phyloP scores from a whole-genome alignment of 1,284 basidiomycete species.

The Sporisorium iseilematis-ciliati region DNA sequence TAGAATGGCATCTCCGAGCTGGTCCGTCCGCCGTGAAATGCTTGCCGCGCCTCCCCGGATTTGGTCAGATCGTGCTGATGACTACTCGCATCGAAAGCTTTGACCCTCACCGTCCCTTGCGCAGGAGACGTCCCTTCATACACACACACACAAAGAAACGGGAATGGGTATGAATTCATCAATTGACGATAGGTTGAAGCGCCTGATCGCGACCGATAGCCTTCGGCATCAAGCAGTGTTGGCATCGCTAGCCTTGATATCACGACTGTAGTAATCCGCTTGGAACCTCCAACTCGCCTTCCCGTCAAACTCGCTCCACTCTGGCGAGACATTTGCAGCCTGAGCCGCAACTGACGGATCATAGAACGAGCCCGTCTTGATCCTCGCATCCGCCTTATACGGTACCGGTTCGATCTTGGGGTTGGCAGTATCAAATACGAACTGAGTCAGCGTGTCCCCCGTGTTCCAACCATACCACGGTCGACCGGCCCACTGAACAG shows the following conservation, averaged over 20 bases:
- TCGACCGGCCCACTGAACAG: constrained; percentile 31
- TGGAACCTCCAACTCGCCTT: constrained; percentile 43
- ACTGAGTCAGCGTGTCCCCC: constrained; percentile 42
- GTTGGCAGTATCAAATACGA: constrained; percentile 32
- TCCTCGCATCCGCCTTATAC: constrained; percentile 29
- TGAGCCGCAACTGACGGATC: constrained; percentile 26
- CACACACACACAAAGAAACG: neutral
- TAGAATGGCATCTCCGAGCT: no score
- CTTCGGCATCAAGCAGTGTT: constrained; percentile 9
- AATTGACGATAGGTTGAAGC: neutral
- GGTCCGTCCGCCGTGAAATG: no score
- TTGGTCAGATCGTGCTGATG: no score
- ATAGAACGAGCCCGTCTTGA: constrained; percentile 31
- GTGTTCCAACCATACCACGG: constrained; percentile 50
- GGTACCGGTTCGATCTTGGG: constrained; percentile 32
- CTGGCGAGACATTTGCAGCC: constrained; percentile 20
- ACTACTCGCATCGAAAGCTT: no score
- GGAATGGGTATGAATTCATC: neutral
- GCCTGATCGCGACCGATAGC: no score
- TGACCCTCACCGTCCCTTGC: no score
- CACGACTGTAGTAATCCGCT: constrained; percentile 28
- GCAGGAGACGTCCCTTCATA: no score
- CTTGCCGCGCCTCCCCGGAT: no score
- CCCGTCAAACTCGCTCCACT: constrained; percentile 45
- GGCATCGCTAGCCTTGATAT: constrained; percentile 39